Evolutionary conservation across 1,139 yeast species (phyloP).

Genomic region (Scheffersomyces segobiensis): DNA sequence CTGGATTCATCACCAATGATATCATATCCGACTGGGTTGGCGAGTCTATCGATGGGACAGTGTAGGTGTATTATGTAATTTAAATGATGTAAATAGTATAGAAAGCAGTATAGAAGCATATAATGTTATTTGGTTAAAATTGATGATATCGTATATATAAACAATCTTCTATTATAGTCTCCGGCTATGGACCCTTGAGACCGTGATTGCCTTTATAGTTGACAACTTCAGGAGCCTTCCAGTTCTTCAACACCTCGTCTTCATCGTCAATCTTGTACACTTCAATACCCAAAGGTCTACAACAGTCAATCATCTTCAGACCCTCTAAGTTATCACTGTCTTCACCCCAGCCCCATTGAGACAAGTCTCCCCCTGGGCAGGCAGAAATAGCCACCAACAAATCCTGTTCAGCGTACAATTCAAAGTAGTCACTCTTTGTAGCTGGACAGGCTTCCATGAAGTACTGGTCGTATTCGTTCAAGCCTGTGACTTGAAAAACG

Average conservation of each 20-base stretch:
- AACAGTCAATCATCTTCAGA: conserved; percentile 59
- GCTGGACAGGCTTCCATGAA: conserved; percentile 75
- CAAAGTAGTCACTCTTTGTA: conserved; percentile 56
- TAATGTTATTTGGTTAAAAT: background rate
- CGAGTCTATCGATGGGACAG: conserved; percentile 46
- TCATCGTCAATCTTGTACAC: conserved; percentile 54
- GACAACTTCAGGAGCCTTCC: conserved; percentile 54
- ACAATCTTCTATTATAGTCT: background rate
- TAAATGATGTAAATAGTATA: background rate
- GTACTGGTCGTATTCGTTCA: conserved; percentile 64
- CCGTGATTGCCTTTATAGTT: conserved; percentile 62
- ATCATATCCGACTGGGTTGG: conserved; percentile 50
- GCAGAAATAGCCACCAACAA: conserved; percentile 65
- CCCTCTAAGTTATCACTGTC: conserved; percentile 41
- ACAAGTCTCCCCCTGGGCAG: conserved; percentile 72
- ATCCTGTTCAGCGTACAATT: conserved; percentile 67
- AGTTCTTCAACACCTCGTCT: conserved; percentile 38
- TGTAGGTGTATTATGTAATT: conserved; percentile 27
- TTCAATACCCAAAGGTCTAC: conserved; percentile 64
- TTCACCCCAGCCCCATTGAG: conserved; percentile 74
- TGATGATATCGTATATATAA: background rate
- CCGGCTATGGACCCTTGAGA: conserved; percentile 22
- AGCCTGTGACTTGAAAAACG: conserved; percentile 70
- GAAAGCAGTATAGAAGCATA: background rate
- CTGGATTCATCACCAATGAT: conserved; percentile 48